Base-by-base conservation (phyloP, 2,329 filamentous ascomycete species). In the Trichoderma harzianum region DNA sequence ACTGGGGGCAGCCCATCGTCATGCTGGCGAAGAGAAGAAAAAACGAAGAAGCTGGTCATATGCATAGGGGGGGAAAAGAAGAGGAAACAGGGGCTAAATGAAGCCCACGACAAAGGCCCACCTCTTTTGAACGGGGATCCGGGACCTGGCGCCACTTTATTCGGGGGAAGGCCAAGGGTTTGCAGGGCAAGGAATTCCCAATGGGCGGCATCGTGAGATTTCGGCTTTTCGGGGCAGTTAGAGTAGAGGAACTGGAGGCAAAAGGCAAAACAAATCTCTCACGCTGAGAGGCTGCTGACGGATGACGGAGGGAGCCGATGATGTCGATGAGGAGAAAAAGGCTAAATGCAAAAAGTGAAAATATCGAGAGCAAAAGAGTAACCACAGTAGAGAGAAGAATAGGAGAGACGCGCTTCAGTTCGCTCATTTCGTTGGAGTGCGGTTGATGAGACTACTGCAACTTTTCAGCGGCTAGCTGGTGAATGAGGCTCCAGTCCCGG, bases 101-200 rank as follows among this genome's bases (percentile, higher is more conserved):
- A 69, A 61, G 66, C 66, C 66, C 55, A 61, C 43, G 55, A 69
- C 55, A n/a, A 32, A 57, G 66, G 55, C 55, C 66, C 53, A 68
- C 65, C 36, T 43, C 16, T 26, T 60, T 51, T 26, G 66, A 69
- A 61, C 66, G 55, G 66, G 66, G 66, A 69, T 69, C 36, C 55
- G 66, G 65, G 66, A 61, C 34, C 66, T 61, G 55, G 66, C 36
- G 66, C 66, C 66, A 60, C 57, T 69, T 69, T 69, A 60, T 69
- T 60, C 47, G 39, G 43, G 47, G 30, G 47, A 55, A 8, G 7
- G 30, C 18, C 64, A 67, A 47, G n/a, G 43, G 18, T n/a, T 51
- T 51, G n/a, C 43, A 51, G 43, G 43, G 43, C n/a, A 51, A 51
- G 64, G 16, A 53, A 43, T 43, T 47, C 3, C 16, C 12, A 16